These are phyloP conservation scores for Diplocarpon rosae DNA, from an alignment of 2,329 filamentous ascomycete genomes.

Conservation along the genomic window DNA sequence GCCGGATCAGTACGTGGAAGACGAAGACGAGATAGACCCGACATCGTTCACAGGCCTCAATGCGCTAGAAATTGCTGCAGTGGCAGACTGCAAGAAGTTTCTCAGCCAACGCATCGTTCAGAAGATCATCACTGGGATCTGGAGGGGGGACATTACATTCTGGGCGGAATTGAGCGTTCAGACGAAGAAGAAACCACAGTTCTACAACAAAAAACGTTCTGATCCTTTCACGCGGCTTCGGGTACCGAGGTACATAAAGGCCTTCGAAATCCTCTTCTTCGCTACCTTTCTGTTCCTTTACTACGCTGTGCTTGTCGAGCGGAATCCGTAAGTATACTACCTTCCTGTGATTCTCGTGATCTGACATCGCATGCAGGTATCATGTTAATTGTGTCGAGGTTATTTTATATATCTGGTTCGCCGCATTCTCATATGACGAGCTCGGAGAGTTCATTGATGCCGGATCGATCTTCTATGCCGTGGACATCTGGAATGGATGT, in stretches of 20 bases:
- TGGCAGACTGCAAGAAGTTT: slow-evolving; percentile 75
- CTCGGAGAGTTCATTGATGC: slow-evolving; percentile 77
- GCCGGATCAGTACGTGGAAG: slow-evolving; percentile 32
- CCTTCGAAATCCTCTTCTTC: slow-evolving; percentile 77
- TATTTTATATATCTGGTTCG: slow-evolving; percentile 74
- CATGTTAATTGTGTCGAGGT: slow-evolving; percentile 59
- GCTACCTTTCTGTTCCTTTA: slow-evolving; percentile 66
- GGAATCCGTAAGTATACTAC: slow-evolving; percentile 39
- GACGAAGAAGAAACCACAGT: slow-evolving; percentile 62
- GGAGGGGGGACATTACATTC: slow-evolving; percentile 78
- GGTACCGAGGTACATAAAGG: slow-evolving; percentile 75
- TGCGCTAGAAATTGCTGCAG: slow-evolving; percentile 74
- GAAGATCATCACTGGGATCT: slow-evolving; percentile 73
- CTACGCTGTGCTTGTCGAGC: slow-evolving; percentile 72
- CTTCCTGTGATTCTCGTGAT: background rate
- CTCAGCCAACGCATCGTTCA: slow-evolving; percentile 72
- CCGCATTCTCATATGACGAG: slow-evolving; percentile 80
- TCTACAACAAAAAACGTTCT: slow-evolving; percentile 56
- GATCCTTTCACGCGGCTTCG: slow-evolving; percentile 67
- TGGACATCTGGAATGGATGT: slow-evolving; percentile 73
- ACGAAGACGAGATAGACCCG: slow-evolving; percentile 42
- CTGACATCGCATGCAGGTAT: slow-evolving; percentile 22
- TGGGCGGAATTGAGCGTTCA: slow-evolving; percentile 70
- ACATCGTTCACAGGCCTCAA: slow-evolving; percentile 72
- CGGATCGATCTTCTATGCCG: slow-evolving; percentile 73